Evolutionary conservation across 306 rosid genomes (phyloP).

Genomic region (Quercus robur): DNA sequence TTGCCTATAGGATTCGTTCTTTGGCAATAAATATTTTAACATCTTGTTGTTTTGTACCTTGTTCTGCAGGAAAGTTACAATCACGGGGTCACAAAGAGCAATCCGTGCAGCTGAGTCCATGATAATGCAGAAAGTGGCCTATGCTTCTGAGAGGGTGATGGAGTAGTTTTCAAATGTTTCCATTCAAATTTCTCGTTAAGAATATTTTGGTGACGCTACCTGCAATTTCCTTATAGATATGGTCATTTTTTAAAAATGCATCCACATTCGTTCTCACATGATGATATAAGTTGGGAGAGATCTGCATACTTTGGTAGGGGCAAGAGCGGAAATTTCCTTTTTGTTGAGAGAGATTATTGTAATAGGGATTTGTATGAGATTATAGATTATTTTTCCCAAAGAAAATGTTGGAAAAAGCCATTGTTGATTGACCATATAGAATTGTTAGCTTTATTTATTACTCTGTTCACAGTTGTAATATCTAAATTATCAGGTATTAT

Average conservation of each 20-base stretch:
- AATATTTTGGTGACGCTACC: slow-evolving; percentile 35
- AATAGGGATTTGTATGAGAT: slow-evolving; percentile 44
- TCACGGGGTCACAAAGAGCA: slow-evolving; percentile 94
- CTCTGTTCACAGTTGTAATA: slow-evolving; percentile 37
- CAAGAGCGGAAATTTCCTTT: slow-evolving; percentile 31
- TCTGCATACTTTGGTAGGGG: slow-evolving; percentile 37
- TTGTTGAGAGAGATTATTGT: slow-evolving; percentile 29
- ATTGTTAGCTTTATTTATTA: slow-evolving; percentile 43
- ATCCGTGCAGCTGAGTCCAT: slow-evolving; percentile 79
- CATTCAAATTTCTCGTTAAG: slow-evolving; percentile 24
- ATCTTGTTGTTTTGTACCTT: slow-evolving; percentile 3
- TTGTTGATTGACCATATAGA: slow-evolving; percentile 49
- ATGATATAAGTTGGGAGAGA: slow-evolving; percentile 38
- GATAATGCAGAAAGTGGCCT: slow-evolving; percentile 91
- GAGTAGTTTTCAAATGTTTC: slow-evolving; percentile 36
- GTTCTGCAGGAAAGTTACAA: slow-evolving; percentile 87
- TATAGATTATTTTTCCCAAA: slow-evolving; percentile 10
- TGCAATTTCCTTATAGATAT: slow-evolving; percentile 37
- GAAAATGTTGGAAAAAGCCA: slow-evolving; percentile 39
- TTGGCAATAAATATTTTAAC: not conserved
- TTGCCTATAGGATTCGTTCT: not conserved
- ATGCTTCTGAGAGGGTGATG: slow-evolving; percentile 78
- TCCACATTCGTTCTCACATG: slow-evolving; percentile 30
- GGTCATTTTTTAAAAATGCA: slow-evolving; percentile 39
- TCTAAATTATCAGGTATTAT: slow-evolving; percentile 32